Evolutionary conservation across 2,329 filamentous ascomycete species (phyloP).

Genomic region (Apiospora aurea): DNA sequence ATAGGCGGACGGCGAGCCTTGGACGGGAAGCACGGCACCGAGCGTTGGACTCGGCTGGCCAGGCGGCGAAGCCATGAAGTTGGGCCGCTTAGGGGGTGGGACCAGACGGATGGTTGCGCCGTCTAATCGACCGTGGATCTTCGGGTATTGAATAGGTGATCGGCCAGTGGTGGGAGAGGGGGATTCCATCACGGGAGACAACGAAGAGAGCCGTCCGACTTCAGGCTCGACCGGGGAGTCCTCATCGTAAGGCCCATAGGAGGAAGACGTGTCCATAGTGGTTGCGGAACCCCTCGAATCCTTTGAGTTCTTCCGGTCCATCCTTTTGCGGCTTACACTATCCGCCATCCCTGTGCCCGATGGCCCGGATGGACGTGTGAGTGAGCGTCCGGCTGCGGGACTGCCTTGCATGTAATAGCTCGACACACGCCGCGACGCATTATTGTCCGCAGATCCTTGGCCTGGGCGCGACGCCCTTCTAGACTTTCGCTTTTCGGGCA

Average conservation of each 20-base stretch:
- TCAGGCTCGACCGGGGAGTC: conserved; percentile 42
- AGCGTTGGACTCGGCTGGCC: conserved; percentile 53
- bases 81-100: conserved; percentile 44
- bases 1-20: conserved; percentile 35
- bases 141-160: conserved; percentile 44
- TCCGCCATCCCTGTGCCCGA: neutral
- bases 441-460: conserved; percentile 32
- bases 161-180: conserved; percentile 44
- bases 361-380: neutral
- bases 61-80: conserved; percentile 43
- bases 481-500: conserved; percentile 34
- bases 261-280: conserved; percentile 45
- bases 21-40: conserved; percentile 40
- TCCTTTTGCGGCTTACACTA: conserved; percentile 31
- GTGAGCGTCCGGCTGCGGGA: conserved; percentile 9
- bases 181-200: conserved; percentile 59
- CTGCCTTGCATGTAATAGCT: conserved; percentile 48
- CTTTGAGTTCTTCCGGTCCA: conserved; percentile 38
- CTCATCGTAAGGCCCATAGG: conserved; percentile 38
- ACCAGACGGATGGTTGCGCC: conserved; percentile 39
- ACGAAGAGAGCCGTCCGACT: conserved; percentile 40
- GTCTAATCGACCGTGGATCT: conserved; percentile 38
- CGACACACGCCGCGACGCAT: conserved; percentile 38
- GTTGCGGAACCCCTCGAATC: conserved; percentile 46
- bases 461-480: conserved; percentile 42